Conservation (phyloP, 768 basidiomycete species). For the Leccinum pellstonianum region DNA sequence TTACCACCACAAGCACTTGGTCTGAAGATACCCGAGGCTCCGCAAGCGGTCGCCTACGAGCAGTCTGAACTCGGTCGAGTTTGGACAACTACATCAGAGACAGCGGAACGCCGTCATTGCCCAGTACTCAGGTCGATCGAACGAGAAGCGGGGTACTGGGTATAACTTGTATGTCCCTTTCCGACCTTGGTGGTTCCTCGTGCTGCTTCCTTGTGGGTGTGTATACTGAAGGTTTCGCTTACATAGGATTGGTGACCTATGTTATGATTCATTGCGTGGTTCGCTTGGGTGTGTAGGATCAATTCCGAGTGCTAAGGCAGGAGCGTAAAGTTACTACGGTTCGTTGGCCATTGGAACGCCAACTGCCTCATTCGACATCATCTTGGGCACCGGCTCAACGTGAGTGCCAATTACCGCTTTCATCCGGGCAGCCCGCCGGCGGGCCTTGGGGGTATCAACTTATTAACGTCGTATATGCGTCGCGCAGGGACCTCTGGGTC, state of each 20-base stretch:
- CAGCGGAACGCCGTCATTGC: slow-evolving; percentile 42
- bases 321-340: slow-evolving; percentile 36
- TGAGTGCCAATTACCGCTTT: slow-evolving; percentile 13
- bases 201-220: background rate
- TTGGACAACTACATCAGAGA: slow-evolving; percentile 26
- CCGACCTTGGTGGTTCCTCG: background rate
- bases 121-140: slow-evolving; percentile 45
- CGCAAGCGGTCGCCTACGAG: slow-evolving; percentile 12
- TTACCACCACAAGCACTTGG: slow-evolving; percentile 4
- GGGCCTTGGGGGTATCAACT: background rate
- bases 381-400: slow-evolving; percentile 53
- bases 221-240: slow-evolving; percentile 2
- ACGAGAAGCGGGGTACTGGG: slow-evolving; percentile 44
- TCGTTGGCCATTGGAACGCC: slow-evolving; percentile 47
- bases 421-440: background rate
- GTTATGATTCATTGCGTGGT: slow-evolving; percentile 51
- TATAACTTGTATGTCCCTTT: slow-evolving; percentile 47
- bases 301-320: slow-evolving; percentile 1
- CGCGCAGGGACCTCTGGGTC: slow-evolving; percentile 52
- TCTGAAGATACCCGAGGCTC: slow-evolving; percentile 20
- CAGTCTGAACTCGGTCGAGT: slow-evolving; percentile 5
- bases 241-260: slow-evolving; percentile 60
- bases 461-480: background rate
- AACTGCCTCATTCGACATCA: slow-evolving; percentile 44
- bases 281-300: background rate